Evolutionary conservation across 129 eudicot genomes (phyloP).

Genomic region (Daucus carota): DNA sequence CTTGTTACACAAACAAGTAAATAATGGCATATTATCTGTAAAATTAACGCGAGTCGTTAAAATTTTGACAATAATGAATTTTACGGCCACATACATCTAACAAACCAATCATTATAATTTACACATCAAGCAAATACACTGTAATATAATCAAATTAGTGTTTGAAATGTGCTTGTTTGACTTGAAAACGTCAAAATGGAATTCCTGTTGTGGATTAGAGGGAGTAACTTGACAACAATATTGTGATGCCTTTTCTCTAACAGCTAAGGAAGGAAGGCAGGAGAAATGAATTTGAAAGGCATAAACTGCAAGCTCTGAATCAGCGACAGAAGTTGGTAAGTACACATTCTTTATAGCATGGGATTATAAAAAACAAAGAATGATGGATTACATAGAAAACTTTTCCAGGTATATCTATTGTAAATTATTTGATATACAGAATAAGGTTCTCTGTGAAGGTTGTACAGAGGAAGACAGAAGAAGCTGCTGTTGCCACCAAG

Average conservation of each 20-base stretch:
- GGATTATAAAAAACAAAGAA: not conserved
- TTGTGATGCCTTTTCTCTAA: conserved; percentile 3
- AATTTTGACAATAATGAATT: not conserved
- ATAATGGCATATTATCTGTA: not conserved
- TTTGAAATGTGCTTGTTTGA: not conserved
- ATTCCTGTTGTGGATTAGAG: not conserved
- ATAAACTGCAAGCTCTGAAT: conserved; percentile 88
- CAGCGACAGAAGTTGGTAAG: conserved; percentile 98
- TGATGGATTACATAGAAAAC: not conserved
- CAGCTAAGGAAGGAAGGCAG: conserved; percentile 94
- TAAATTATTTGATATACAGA: not conserved
- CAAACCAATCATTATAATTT: not conserved
- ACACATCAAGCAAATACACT: not conserved
- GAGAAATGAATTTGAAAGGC: conserved; percentile 91
- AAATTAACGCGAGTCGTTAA: not conserved
- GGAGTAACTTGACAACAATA: not conserved
- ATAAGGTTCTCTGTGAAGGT: conserved; percentile 30
- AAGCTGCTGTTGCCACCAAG: conserved; percentile 68
- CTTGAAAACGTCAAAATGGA: not conserved
- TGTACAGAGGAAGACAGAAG: conserved; percentile 72
- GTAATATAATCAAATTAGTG: not conserved
- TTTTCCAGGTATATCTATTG: not conserved
- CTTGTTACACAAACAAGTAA: not conserved
- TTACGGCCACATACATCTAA: not conserved
- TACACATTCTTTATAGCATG: not conserved